These are phyloP conservation scores for Tephrocybe rancida DNA, from an alignment of 768 basidiomycete genomes.

Conservation along the genomic window DNA sequence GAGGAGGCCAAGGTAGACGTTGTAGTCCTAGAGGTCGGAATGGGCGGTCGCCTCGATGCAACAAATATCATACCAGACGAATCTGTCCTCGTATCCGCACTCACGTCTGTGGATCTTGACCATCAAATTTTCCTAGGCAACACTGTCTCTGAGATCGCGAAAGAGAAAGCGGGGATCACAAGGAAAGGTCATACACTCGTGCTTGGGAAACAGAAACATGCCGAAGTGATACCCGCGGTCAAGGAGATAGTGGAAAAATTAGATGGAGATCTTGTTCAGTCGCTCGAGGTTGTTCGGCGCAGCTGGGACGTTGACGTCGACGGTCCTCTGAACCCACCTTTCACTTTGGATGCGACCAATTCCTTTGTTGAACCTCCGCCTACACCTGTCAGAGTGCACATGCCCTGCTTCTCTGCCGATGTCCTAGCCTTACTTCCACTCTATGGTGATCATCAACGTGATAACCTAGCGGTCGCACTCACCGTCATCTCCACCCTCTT, in stretches of 20 bases:
- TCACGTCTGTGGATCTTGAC: conserved; percentile 90
- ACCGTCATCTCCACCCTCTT: conserved; percentile 62
- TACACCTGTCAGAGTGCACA: conserved; percentile 41
- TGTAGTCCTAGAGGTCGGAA: conserved; percentile 89
- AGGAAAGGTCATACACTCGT: conserved; percentile 63
- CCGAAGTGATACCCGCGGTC: conserved; percentile 48
- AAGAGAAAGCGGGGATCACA: conserved; percentile 84
- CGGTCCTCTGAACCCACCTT: conserved; percentile 24
- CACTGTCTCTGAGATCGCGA: conserved; percentile 72
- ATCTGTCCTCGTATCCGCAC: conserved; percentile 69
- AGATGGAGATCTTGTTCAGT: conserved; percentile 44
- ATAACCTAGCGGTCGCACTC: conserved; percentile 75
- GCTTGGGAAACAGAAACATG: conserved; percentile 62
- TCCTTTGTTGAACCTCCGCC: conserved; percentile 36
- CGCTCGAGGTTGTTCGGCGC: conserved; percentile 35
- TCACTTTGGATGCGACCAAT: conserved; percentile 31
- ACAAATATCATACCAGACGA: conserved; percentile 88
- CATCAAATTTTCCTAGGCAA: conserved; percentile 89
- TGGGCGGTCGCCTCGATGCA: conserved; percentile 92
- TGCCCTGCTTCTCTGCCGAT: conserved; percentile 44
- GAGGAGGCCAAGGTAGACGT: conserved; percentile 73
- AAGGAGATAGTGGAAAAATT: conserved; percentile 40
- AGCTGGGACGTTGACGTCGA: conserved; percentile 37
- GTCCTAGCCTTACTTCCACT: conserved; percentile 63
- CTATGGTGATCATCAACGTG: conserved; percentile 81